These are phyloP conservation scores for Candida michaelii DNA, from an alignment of 805 yeast genomes.

Conservation along the genomic window DNA sequence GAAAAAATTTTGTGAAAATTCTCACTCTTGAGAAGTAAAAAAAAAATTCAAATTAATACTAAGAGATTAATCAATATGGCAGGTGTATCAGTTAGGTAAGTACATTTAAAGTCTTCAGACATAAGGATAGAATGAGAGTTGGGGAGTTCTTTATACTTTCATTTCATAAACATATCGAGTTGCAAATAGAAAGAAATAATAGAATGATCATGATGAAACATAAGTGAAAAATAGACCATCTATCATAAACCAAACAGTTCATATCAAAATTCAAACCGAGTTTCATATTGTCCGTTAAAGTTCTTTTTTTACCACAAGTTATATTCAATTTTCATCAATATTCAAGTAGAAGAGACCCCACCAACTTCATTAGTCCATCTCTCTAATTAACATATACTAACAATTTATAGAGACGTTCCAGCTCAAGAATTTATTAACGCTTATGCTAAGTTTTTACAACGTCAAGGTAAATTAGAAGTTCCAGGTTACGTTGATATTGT, in stretches of 20 bases:
- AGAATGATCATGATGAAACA: background rate
- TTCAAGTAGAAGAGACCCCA: background rate
- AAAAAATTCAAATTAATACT: constrained; percentile 14
- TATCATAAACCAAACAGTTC: background rate
- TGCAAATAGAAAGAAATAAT: too few species aligned
- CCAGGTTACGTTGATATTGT: constrained; percentile 99
- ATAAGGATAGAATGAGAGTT: background rate
- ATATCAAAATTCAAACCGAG: background rate
- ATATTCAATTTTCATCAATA: background rate
- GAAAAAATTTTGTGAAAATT: constrained; percentile 9
- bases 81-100: constrained; percentile 98
- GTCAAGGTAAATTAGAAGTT: constrained; percentile 99
- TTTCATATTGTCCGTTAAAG: too few species aligned
- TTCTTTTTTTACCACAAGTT: background rate
- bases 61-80: constrained; percentile 60
- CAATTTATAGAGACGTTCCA: constrained; percentile 91
- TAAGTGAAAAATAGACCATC: background rate
- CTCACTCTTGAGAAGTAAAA: constrained; percentile 14
- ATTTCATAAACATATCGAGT: too few species aligned
- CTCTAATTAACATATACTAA: constrained; percentile 25
- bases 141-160: background rate
- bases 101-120: constrained; percentile 20
- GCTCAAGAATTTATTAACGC: constrained; percentile 99
- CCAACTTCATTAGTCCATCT: background rate
- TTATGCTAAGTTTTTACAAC: constrained; percentile 99